Evolutionary conservation across 2,329 filamentous ascomycete genomes (phyloP).

Genomic region (Beauveria sp.): DNA sequence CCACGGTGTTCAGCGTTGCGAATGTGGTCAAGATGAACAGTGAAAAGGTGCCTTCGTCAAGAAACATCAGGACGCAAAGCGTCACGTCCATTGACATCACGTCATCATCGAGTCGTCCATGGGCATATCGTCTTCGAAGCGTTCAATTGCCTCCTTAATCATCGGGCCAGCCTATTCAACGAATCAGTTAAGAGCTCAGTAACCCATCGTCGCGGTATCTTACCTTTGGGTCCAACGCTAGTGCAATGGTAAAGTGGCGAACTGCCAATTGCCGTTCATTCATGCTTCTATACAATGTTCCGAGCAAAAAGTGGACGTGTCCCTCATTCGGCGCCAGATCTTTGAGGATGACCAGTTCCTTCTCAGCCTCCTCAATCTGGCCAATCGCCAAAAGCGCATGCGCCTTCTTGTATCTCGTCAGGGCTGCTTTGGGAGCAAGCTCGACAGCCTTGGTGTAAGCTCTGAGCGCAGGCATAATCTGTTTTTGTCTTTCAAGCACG

Average conservation of each 20-base stretch:
- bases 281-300: conserved; percentile 68
- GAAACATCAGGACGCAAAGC: conserved; percentile 9
- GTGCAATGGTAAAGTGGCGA: conserved; percentile 84
- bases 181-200: neutral
- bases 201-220: conserved; percentile 18
- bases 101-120: conserved; percentile 60
- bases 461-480: conserved; percentile 67
- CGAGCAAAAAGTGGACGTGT: conserved; percentile 91
- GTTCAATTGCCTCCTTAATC: conserved; percentile 96
- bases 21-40: neutral
- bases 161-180: conserved; percentile 67
- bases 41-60: neutral
- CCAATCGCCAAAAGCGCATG: conserved; percentile 72
- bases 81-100: conserved; percentile 31
- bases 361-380: conserved; percentile 63
- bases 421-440: conserved; percentile 69
- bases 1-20: neutral
- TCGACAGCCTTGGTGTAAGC: conserved; percentile 79
- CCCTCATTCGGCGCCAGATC: conserved; percentile 90
- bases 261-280: conserved; percentile 75
- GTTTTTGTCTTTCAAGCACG: conserved; percentile 81
- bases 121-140: conserved; percentile 71
- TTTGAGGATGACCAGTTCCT: conserved; percentile 80
- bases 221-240: conserved; percentile 96
- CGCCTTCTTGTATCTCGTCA: conserved; percentile 90